A percentile compares a stretch with the other conserved stretches of the same genome.
phyloP scores from a whole-genome alignment of 169 alveolate genomes.

The Eimeria necatrix region DNA sequence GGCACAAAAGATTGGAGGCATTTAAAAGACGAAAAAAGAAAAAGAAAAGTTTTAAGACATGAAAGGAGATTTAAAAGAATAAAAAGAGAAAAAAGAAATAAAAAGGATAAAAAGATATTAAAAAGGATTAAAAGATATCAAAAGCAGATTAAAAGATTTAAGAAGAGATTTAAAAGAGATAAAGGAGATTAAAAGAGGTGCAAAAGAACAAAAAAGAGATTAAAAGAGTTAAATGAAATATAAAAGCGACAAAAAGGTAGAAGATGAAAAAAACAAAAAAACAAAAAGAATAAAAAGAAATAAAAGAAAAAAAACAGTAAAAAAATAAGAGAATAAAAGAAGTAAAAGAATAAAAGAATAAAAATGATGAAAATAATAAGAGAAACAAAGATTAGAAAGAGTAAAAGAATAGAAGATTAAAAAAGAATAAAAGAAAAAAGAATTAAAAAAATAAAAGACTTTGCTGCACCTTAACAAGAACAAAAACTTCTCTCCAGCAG shows the following conservation, averaged over 20 bases:
- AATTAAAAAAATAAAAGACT: background rate
- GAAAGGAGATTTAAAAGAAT: too few relatives aligned
- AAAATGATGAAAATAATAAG: constrained; percentile 50
- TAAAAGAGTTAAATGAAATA: background rate
- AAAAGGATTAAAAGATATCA: too few relatives aligned
- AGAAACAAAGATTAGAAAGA: constrained; percentile 33
- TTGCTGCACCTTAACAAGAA: constrained; percentile 13
- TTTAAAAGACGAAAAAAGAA: too few relatives aligned
- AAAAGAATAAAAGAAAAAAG: constrained; percentile 66
- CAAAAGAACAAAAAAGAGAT: background rate
- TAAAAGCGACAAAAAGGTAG: background rate
- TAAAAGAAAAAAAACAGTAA: too few relatives aligned
- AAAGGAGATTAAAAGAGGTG: background rate
- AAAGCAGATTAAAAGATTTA: too few relatives aligned
- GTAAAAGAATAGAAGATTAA: constrained; percentile 81
- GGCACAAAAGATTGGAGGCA: too few relatives aligned
- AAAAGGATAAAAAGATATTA: too few relatives aligned
- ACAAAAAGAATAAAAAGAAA: too few relatives aligned
- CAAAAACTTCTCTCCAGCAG: constrained; percentile 73
- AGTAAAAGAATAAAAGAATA: background rate
- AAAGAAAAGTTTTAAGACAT: too few relatives aligned
- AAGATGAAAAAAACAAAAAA: background rate
- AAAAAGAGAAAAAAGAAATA: too few relatives aligned
- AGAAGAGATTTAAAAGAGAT: too few relatives aligned
- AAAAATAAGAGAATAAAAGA: too few relatives aligned